Evolutionary conservation across 306 rosid genomes (phyloP), one percentile per base, ranked within the genome.

Genomic region (Luffa aegyptiaca): DNA sequence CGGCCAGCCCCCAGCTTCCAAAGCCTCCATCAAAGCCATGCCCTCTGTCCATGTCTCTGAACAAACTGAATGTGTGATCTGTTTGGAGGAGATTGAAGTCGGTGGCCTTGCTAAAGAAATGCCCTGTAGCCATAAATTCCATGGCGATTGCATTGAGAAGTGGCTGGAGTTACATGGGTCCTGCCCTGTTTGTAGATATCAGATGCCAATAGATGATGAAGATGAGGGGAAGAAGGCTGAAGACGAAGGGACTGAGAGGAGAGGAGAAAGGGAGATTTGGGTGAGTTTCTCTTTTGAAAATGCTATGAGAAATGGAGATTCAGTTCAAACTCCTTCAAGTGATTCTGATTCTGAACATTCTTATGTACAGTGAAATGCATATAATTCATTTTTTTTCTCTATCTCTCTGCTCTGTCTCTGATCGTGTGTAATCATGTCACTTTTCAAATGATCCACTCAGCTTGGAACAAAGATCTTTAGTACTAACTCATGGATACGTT

Each of bases 41-140:
- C 78, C 81, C 0, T 33, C 80, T 21, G 91, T 88, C 26, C 87
- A 51, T 48, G 62, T 90, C n/a, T 71, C 16, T 5, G 90, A 85
- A 56, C 35, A 8, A 74, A 71, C 9, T 3, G 95, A 91, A 86
- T 92, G 98, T 81, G 87, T 82, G 81, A 86, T 94, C 20, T 94
- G 97, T 76, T 86, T 94, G 85, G 97, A 94, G 20, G 88, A 90
- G 65, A 88, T 85, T 80, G 88, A 84, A 70, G 84, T 80, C 49
- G 90, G 89, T 63, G 85, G 83, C 8, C 69, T 79, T 41, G 92
- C 79, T 0, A 95, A 84, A 21, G 88, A 88, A 44, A 91, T 95
- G 97, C 93, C 97, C 10, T 92, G 97, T 75, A 84, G 78, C 83
- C 98, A 95, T 75, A 86, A 82, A 58, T 95, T 95, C 81, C 97